Base-by-base conservation (phyloP, 148 eudicot species). In the Cornus suecica region DNA sequence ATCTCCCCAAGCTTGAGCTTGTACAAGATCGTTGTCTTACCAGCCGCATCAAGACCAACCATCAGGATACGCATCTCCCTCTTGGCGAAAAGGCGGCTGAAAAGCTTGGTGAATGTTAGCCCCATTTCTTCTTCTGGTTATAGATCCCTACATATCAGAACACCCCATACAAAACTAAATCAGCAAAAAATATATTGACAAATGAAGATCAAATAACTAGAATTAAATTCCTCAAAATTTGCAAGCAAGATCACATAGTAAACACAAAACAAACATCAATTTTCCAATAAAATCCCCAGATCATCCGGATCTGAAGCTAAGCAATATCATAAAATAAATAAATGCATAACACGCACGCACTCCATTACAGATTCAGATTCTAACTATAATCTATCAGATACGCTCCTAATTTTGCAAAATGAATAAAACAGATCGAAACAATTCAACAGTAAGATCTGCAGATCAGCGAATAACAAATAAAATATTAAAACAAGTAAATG, bases 11-110 rank as follows among this genome's bases (percentile, higher is more conserved):
- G 88, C 86, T 86, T 86, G 71, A 86, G 86, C 86, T 86, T 86
- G 82, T 86, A 86, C 83, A 86, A 72, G 51, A 86, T 86, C 69
- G 88, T 86, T 68, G 88, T 86, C 86, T 86, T 86, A 81, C 88
- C 86, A 76, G 84, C 88, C 0, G 86, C 86, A 74, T 83, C 86
- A 28, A 86, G 86, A 83, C 88, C 88, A 75, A 86, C 88, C 88
- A 86, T 86, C 72, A 86, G 78, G 51, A 86, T 86, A 13, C 89
- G 82, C 88, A 86, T 86, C 76, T 86, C 88, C 71, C 78, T 86
- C 86, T 86, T 86, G 77, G 86, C 86, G 67, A 86, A 86, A 52
- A 86, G 88, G 74, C 88, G 82, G 73, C 86, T 86, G 80, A 86
- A 86, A 68, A 86, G 82, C 83, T 86, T 86, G 18, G 83, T 81